Evolutionary conservation across 2,329 filamentous ascomycete genomes (phyloP).

Genomic region (Calonectria pteridis): DNA sequence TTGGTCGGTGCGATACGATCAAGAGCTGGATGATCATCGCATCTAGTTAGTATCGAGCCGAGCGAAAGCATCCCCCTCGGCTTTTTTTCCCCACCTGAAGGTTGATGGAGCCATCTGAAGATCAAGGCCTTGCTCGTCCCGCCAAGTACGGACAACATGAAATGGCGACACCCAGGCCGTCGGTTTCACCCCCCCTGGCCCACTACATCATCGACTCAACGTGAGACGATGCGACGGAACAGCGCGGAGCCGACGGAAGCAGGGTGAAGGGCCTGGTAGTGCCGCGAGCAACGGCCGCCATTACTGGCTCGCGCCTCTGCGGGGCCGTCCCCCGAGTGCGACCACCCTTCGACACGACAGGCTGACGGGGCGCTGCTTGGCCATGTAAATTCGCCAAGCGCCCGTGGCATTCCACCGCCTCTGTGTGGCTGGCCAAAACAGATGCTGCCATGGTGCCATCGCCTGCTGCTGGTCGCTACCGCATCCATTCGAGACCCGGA

Average conservation of each 20-base stretch:
- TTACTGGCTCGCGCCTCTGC: neutral
- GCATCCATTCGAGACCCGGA: conserved; percentile 36
- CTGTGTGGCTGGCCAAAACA: neutral
- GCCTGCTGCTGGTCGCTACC: conserved; percentile 36
- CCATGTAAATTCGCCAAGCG: conserved; percentile 10
- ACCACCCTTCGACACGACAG: neutral
- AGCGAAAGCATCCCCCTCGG: conserved; percentile 25
- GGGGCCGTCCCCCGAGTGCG: neutral
- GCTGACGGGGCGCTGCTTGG: neutral
- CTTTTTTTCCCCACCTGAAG: conserved; percentile 33
- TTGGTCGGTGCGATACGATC: conserved; percentile 16
- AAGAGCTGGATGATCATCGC: conserved; percentile 32
- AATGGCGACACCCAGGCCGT: conserved; percentile 33
- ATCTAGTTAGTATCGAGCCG: conserved; percentile 20
- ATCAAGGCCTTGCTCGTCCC: neutral
- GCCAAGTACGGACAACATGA: conserved; percentile 24
- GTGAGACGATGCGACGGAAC: conserved; percentile 1
- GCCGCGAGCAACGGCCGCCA: neutral
- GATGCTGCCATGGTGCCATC: conserved; percentile 22
- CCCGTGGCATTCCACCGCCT: neutral
- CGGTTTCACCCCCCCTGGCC: conserved; percentile 41
- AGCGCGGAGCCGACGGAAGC: neutral
- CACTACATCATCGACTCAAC: conserved; percentile 43
- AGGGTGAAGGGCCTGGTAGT: neutral
- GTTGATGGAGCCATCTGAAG: conserved; percentile 16